Percentiles rank a stretch among this genome's conserved stretches.
Conservation (phyloP, 768 basidiomycete species). For the Pleurotus sapidus region DNA sequence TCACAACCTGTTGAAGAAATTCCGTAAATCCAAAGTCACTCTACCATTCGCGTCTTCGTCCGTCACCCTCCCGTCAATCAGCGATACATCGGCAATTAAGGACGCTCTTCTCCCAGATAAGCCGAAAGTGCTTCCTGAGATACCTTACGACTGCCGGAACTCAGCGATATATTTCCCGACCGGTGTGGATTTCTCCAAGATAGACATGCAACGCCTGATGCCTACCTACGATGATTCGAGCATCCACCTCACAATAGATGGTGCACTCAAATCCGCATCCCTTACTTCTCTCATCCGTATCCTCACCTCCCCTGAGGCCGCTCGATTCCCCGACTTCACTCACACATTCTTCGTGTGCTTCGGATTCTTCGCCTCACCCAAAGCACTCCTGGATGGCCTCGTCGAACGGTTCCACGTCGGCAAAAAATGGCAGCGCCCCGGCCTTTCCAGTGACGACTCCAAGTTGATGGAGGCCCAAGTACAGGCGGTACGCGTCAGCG, state of each 20-base stretch:
- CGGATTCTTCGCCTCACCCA: slow-evolving; percentile 60
- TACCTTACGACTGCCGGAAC: not conserved
- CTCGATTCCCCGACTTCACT: slow-evolving; percentile 39
- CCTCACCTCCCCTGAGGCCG: slow-evolving; percentile 38
- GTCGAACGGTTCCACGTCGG: slow-evolving; percentile 45
- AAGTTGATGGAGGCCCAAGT: slow-evolving; percentile 37
- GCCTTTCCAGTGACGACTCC: slow-evolving; percentile 27
- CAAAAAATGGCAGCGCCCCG: slow-evolving; percentile 23
- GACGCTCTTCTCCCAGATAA: not conserved
- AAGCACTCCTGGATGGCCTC: slow-evolving; percentile 35
- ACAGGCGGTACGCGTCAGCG: slow-evolving; percentile 50
- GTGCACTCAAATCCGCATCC: slow-evolving; percentile 29
- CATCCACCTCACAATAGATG: slow-evolving; percentile 21
- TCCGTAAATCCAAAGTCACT: not conserved
- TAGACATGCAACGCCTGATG: slow-evolving; percentile 1
- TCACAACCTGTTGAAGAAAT: not conserved
- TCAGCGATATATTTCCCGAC: slow-evolving; percentile 1
- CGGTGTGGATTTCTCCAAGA: not conserved
- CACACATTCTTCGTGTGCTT: slow-evolving; percentile 69
- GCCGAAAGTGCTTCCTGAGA: not conserved
- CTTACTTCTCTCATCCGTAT: slow-evolving; percentile 42
- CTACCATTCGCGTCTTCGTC: not conserved
- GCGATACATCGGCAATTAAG: not conserved
- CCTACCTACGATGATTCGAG: slow-evolving; percentile 11
- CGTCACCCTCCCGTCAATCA: not conserved